Evolutionary conservation across 1,284 basidiomycete species (phyloP), one percentile per base, ranked within the genome.

Genomic region (Pholiota adiposa): DNA sequence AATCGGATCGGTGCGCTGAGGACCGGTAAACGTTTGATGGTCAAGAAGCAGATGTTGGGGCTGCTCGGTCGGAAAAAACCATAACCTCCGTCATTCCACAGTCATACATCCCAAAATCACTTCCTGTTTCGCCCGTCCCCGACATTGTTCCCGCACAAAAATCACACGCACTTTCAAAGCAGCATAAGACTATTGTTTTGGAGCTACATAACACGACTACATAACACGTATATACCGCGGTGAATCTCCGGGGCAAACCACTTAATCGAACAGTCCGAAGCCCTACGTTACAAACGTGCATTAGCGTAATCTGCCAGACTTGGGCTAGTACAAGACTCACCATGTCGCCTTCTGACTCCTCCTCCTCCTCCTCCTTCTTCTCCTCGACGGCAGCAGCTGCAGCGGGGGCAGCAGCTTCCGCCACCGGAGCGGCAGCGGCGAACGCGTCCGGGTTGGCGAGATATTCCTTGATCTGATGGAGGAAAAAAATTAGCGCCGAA

Each of bases 391-490:
- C 81, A 31, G 83, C 84, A 38, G 83, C 81, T 54, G 80, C 77
- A 60, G 58, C 38, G 21, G 64, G 58, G 23, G 80, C 78, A 41
- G 79, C 80, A 19, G 80, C 82, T 36, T 83, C 83, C 57, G 84
- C 87, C 66, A 84, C 83, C 54, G 90, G 80, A 57, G 92, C 90
- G 51, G 89, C 92, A 63, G 80, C 90, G 61, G 92, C 94, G 75
- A 96, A 98, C 31, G 96, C 96, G 66, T 97, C 95, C 60, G 96
- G 96, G 86, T 98, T 97, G 75, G 92, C 96, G 68, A 98, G 89
- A 81, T 90, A 93, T 76, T 94, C 96, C 86, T 98, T 98, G 80
- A 92, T 88, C 94, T 96, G 66, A 50, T 62, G 60, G 25, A n/a
- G n/a, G 41, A 60, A 73, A 75, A 79, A 69, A 59, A 71, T 63